Base-by-base conservation (phyloP, 2,329 filamentous ascomycete genomes). In the Neoascochyta sp. region DNA sequence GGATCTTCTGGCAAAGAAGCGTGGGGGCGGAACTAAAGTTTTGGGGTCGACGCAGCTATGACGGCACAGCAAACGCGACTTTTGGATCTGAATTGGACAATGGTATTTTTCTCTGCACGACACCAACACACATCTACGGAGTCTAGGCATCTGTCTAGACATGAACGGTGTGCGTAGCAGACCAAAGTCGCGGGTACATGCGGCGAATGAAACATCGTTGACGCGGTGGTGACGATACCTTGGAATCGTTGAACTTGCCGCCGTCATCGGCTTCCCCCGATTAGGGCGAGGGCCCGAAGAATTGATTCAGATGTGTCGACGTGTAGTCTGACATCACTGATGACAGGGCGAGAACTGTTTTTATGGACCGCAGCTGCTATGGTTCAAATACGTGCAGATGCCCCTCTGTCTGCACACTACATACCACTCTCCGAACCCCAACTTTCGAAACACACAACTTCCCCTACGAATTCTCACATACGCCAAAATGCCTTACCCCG, bases 401-500 rank as follows among this genome's bases (percentile, higher is more conserved):
- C 49, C 55, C 52, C 52, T 56, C 47, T n/a, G n/a, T n/a, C n/a
- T n/a, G n/a, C n/a, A n/a, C n/a, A 37, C 36, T 26, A 29, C 16
- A 24, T 41, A 30, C 39, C 39, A 38, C 39, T 45, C 40, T 36
- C 36, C 24, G 17, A 17, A 24, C 34, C 16, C 33, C 17, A 27
- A 30, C 23, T 39, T 21, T 36, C 22, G 23, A 18, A 11, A 24
- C 20, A 29, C 14, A 16, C n/a, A 13, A 18, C 28, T 27, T 29
- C 41, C 31, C 32, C 24, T 36, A 21, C 12, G 24, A 32, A 26
- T 19, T 15, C 16, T 30, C 24, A 29, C 11, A 26, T 27, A 30
- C 31, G 34, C 39, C 49, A 66, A 39, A 15, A 73, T 73, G 69
- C 60, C 57, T 54, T 73, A 73, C 54, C 69, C 70, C 49, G 69